Evolutionary conservation across 371 early-diverging fungal genomes (phyloP).

Genomic region (Phascolomyces articulosus): DNA sequence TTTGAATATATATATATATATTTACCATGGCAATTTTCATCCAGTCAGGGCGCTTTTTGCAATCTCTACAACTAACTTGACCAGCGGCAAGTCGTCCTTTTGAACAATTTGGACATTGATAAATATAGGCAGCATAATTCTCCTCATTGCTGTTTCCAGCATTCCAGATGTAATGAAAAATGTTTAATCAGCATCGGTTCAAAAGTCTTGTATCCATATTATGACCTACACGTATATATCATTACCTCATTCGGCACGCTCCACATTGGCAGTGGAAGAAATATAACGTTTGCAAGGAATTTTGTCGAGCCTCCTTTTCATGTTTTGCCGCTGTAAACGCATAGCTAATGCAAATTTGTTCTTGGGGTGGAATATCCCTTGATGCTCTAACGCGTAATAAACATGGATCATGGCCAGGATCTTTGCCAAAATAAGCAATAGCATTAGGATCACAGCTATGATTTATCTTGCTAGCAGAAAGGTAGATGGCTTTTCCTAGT

Average conservation of each 20-base stretch:
- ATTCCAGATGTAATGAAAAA: too few species aligned
- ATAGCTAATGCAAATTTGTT: constrained; percentile 31
- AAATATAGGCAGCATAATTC: not conserved
- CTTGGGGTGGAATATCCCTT: not conserved
- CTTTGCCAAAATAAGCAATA: constrained; percentile 24
- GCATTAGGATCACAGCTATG: constrained; percentile 39
- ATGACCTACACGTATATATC: not conserved
- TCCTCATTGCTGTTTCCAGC: not conserved
- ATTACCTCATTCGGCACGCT: constrained; percentile 15
- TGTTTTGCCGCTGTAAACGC: constrained; percentile 28
- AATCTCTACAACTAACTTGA: not conserved
- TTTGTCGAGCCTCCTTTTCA: constrained; percentile 12
- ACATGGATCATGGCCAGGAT: constrained; percentile 4
- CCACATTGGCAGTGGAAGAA: constrained; percentile 35
- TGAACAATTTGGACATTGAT: not conserved
- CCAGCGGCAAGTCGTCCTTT: not conserved
- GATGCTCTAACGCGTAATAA: not conserved
- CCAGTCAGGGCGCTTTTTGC: constrained; percentile 5
- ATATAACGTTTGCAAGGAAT: constrained; percentile 23
- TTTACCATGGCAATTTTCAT: constrained; percentile 1
- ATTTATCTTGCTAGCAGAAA: constrained; percentile 35
- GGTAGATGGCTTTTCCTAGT: constrained; percentile 32
- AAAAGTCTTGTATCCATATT: not conserved
- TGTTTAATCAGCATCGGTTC: not conserved
- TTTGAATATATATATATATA: too few species aligned